These are phyloP conservation scores for Psilocybe cyanescens DNA, from an alignment of 768 basidiomycete species.

Conservation along the genomic window DNA sequence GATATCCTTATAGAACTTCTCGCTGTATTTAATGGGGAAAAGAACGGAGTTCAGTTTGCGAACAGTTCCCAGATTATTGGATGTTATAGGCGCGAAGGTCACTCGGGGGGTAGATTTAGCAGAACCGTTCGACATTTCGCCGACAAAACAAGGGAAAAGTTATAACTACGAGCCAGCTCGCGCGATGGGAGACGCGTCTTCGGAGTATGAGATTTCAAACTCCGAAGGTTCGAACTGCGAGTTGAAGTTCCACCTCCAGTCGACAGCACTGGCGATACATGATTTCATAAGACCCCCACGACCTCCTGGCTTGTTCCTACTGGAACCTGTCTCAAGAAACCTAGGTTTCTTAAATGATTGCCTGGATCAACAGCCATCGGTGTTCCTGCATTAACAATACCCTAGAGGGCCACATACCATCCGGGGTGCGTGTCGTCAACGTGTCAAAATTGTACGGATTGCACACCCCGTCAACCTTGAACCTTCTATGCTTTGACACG, in stretches of 20 bases:
- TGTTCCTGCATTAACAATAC: slow-evolving; percentile 4
- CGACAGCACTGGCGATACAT: too few relatives aligned
- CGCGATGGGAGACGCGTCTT: not conserved
- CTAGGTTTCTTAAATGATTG: not conserved
- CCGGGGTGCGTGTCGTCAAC: not conserved
- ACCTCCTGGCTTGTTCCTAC: not conserved
- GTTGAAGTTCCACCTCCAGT: too few relatives aligned
- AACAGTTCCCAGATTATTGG: slow-evolving; percentile 84
- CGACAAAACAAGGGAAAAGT: not conserved
- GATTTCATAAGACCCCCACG: too few relatives aligned
- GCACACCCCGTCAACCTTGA: not conserved
- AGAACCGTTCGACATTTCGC: slow-evolving; percentile 24
- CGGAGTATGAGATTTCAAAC: not conserved
- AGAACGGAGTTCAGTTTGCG: slow-evolving; percentile 75
- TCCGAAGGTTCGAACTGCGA: too few relatives aligned
- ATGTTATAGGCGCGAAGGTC: slow-evolving; percentile 73
- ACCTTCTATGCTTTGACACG: not conserved
- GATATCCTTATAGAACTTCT: slow-evolving; percentile 86
- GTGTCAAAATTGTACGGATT: not conserved
- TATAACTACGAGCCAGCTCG: not conserved
- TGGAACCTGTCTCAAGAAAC: not conserved
- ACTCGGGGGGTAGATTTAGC: slow-evolving; percentile 42
- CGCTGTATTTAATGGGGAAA: slow-evolving; percentile 89
- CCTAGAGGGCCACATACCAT: not conserved
- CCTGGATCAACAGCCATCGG: not conserved